Conservation (phyloP, 2,329 filamentous ascomycete genomes). For the Aspergillus fumigatiaffinis region DNA sequence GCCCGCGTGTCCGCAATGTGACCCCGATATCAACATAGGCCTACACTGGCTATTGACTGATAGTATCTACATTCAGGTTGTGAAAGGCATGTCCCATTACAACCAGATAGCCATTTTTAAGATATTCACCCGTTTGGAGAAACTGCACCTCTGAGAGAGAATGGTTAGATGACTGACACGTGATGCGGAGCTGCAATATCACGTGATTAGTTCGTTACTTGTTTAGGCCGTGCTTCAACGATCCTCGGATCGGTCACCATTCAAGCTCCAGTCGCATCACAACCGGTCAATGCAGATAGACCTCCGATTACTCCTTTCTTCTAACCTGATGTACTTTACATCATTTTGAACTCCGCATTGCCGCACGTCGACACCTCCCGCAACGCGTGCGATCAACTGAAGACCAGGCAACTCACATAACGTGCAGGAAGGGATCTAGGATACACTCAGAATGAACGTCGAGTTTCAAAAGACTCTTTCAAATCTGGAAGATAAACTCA, state of each 20-base stretch:
- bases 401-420: neutral
- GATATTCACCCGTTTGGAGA: too few species aligned
- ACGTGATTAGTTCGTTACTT: neutral
- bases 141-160: too few species aligned
- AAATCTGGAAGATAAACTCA: conserved; percentile 41
- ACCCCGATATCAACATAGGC: neutral
- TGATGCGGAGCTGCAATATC: neutral
- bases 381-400: neutral
- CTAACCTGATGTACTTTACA: neutral
- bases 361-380: neutral
- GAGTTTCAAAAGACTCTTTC: conserved; percentile 37
- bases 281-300: neutral
- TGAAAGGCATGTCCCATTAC: neutral
- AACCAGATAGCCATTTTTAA: too few species aligned
- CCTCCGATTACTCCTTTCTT: neutral
- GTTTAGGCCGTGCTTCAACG: neutral
- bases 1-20: too few species aligned
- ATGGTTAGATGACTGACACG: neutral
- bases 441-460: conserved; percentile 34
- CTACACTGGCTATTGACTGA: too few species aligned
- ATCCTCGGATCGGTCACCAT: neutral
- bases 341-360: neutral
- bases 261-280: neutral
- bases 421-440: neutral
- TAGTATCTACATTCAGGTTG: neutral